Base-by-base conservation (phyloP, 2,329 filamentous ascomycete species). In the Talaromyces sp. region DNA sequence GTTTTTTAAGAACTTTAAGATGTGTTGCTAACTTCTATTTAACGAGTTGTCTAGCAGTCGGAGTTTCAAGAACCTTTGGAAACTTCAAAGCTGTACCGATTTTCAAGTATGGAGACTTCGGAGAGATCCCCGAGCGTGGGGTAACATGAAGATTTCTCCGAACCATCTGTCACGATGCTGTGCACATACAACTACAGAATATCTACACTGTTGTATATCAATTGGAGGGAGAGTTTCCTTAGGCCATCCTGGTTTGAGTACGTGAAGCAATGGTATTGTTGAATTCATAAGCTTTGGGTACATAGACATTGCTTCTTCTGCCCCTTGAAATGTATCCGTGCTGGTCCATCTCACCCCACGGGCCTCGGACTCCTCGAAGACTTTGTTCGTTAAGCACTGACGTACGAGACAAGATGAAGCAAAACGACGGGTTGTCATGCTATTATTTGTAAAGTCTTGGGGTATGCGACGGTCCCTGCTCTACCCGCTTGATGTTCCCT, bases 111-210 rank as follows among this genome's bases (percentile, higher is more conserved):
- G 50, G 50, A 56, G 31, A 54, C 37, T 22, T 11, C 60, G 60
- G 60, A 41, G 60, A 50, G 43, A 39, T 43, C 60, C 19, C 60
- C 60, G 47, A 52, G 60, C 54, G 60, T 52, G 60, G 60, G 59
- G 59, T n/a, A 22, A n/a, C n/a, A 56, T 39, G 52, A 56, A 56
- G 50, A 54, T n/a, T 54, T 54, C 49, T 35, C 50, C 52, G n/a
- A 22, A 33, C 3, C 31, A 13, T 22, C 6, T 50, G 11, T 50
- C 10, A 3, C 31, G 7, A 22, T 56, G 31, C 4, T 39, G 10
- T 56, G 2, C 37, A 9, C 33, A 15, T 15, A n/a, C 10, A 15
- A 22, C 3, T 56, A 56, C 52, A 7, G 37, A 15, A 25, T 37
- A 3, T 37, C 11, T 56, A 56, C 3, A 17, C 8, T 25, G 7